Evolutionary conservation across 345 rosid genomes (phyloP).

Genomic region (Hypericum androsaemum): DNA sequence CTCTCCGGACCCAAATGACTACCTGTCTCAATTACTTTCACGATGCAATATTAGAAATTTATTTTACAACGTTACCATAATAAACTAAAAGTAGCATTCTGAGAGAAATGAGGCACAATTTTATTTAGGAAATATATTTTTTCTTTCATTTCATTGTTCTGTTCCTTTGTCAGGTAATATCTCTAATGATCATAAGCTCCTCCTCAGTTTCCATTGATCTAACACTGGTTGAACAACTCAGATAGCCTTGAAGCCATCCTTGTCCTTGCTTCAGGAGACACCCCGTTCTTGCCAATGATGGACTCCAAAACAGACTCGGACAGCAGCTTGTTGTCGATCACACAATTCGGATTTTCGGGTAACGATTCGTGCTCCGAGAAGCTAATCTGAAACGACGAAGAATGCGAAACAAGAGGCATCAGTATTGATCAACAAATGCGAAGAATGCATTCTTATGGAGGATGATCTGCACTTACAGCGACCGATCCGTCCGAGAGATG

Average conservation of each 20-base stretch:
- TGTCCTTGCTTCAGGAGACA: slow-evolving; percentile 49
- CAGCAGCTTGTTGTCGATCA: slow-evolving; percentile 58
- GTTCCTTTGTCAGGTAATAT: too few relatives aligned
- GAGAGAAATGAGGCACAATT: too few relatives aligned
- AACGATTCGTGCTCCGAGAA: slow-evolving; percentile 54
- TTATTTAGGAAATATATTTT: too few relatives aligned
- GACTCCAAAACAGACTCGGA: slow-evolving; percentile 63
- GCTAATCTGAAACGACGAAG: slow-evolving; percentile 33
- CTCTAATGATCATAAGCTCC: too few relatives aligned
- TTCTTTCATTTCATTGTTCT: too few relatives aligned
- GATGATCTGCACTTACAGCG: slow-evolving; percentile 27
- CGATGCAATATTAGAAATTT: too few relatives aligned
- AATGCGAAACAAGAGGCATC: not conserved
- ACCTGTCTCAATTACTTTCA: too few relatives aligned
- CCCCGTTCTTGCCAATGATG: slow-evolving; percentile 65
- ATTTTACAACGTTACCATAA: too few relatives aligned
- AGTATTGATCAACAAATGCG: not conserved
- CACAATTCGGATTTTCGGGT: slow-evolving; percentile 33
- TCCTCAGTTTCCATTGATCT: not conserved
- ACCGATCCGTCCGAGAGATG: slow-evolving; percentile 38
- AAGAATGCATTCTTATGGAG: not conserved
- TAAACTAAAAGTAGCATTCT: too few relatives aligned
- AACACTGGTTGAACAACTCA: slow-evolving; percentile 22
- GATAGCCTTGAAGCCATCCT: slow-evolving; percentile 49
- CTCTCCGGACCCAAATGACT: too few relatives aligned